phyloP scores from a whole-genome alignment of 108 stramenopile genomes.

The Mediolabrus comicus region DNA sequence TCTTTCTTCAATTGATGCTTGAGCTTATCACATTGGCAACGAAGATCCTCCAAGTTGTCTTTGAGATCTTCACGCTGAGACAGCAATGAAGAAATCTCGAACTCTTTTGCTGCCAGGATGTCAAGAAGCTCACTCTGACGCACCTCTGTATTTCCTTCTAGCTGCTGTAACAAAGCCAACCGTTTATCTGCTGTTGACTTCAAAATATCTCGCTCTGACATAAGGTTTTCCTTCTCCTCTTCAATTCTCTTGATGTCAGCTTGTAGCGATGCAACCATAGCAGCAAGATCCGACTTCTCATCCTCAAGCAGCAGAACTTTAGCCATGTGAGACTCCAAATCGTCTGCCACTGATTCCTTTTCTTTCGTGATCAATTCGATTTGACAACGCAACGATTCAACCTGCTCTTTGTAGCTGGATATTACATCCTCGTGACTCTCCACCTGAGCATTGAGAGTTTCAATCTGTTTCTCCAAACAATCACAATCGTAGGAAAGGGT shows the following conservation, averaged over 20 bases:
- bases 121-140: not conserved
- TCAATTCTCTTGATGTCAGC: not conserved
- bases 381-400: not conserved
- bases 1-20: not conserved
- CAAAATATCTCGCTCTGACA: not conserved
- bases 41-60: not conserved
- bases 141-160: not conserved
- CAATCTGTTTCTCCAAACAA: constrained; percentile 1
- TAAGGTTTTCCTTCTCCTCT: not conserved
- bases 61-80: not conserved
- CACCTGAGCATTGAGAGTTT: constrained; percentile 2
- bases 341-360: not conserved
- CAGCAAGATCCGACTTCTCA: not conserved
- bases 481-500: constrained; percentile 13
- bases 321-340: not conserved
- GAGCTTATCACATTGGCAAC: not conserved
- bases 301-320: not conserved
- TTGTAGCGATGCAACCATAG: not conserved
- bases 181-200: not conserved
- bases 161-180: not conserved
- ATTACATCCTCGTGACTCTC: not conserved
- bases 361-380: not conserved
- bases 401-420: not conserved
- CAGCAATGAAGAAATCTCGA: not conserved
- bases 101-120: constrained; percentile 2